Base-by-base conservation (phyloP, 768 basidiomycete genomes). In the Trametes coccinea region DNA sequence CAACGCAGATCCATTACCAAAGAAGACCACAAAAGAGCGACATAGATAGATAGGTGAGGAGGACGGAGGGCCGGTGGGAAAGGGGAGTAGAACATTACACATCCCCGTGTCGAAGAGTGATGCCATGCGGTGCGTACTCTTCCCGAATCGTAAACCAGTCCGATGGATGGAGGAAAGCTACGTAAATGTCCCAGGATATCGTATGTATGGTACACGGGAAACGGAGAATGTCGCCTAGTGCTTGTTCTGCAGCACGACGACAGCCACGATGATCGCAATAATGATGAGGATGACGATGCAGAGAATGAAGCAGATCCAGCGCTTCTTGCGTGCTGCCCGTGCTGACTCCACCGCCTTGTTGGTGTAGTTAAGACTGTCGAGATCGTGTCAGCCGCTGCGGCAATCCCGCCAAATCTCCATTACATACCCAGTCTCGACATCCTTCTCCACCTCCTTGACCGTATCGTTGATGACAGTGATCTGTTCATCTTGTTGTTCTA, bases 221-320 rank as follows among this genome's bases (percentile, higher is more conserved):
- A 14, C 22, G 49, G 31, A 30, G 5, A 33, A 13, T 22, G 47
- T 27, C 33, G 41, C 43, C 67, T 80, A 79, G 54, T 75, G 72
- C 47, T 71, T 76, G 66, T 80, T 77, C 51, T 79, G 71, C 31
- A 77, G 75, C 30, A 88, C 80, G 34, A 86, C 79, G 5, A 82
- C 86, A 30, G 83, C 77, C 33, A 92, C 78, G 53, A 90, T 79
- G 47, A 82, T 87, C 47, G 85, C 78, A 50, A 92, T 82, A 64
- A 87, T 83, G 60, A 89, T 78, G 56, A 94, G 69, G 60, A 92
- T 70, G 58, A 83, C 67, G 65, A 95, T 69, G 58, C 75, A 71
- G 62, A 93, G 85, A 76, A 85, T 72, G 81, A 96, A 96, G 78
- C 95, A 98, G 73, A 96, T 95, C 94, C 95, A 97, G 69, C 95